These are phyloP conservation scores for Linnemannia exigua DNA, from an alignment of 192 early-diverging fungal species.

Conservation along the genomic window DNA sequence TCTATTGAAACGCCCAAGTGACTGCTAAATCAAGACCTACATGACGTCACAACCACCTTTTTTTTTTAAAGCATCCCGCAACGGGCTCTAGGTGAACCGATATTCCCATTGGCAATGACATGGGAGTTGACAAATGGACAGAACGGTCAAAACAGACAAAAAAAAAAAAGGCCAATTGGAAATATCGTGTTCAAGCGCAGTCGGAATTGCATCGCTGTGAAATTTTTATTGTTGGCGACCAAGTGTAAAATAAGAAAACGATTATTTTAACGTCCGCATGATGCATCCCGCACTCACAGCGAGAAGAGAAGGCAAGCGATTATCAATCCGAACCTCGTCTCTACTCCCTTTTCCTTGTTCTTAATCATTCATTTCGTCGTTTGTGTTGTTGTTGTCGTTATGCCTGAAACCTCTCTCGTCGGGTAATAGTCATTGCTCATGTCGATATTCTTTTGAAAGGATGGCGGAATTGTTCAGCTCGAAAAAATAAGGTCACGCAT, in stretches of 20 bases:
- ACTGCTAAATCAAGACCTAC: not conserved
- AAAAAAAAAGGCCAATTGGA: no score
- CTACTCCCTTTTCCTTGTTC: not conserved
- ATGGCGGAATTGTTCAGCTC: not conserved
- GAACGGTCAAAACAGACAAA: no score
- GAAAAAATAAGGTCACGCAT: no score
- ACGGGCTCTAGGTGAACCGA: no score
- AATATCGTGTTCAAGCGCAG: no score
- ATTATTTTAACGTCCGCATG: not conserved
- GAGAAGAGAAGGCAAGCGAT: no score
- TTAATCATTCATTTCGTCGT: not conserved
- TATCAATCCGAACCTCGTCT: not conserved
- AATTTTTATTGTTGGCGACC: not conserved
- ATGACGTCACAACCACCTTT: not conserved
- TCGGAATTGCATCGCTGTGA: not conserved
- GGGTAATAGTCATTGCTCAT: not conserved
- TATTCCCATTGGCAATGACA: no score
- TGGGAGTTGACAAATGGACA: not conserved
- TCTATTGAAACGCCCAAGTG: not conserved
- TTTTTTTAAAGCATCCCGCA: no score
- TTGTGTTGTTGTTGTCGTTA: not conserved
- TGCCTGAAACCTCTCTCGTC: not conserved
- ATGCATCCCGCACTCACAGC: not conserved
- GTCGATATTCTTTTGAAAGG: not conserved
- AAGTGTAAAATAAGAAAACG: not conserved